Conservation (phyloP, 441 rosid species). For the Gossypium davidsonii region DNA sequence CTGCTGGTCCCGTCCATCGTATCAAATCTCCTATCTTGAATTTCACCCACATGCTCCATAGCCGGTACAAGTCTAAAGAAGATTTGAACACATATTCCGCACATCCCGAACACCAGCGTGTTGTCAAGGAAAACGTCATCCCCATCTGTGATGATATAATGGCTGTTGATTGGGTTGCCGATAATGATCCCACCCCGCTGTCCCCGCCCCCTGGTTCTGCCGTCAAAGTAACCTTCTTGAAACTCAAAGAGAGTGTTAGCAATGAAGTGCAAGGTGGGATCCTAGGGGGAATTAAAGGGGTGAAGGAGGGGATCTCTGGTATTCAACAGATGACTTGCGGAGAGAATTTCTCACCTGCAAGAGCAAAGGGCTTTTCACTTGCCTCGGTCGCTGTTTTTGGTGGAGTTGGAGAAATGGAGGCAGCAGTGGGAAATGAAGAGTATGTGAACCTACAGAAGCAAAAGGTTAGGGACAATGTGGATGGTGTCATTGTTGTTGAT, state of each 20-base stretch:
- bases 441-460: slow-evolving; percentile 40
- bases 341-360: slow-evolving; percentile 71
- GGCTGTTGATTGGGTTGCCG: slow-evolving; percentile 82
- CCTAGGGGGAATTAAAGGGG: slow-evolving; percentile 42
- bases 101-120: slow-evolving; percentile 58
- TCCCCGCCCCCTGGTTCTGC: slow-evolving; percentile 44
- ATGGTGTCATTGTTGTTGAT: slow-evolving; percentile 57
- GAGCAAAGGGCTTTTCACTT: slow-evolving; percentile 74
- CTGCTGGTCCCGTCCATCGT: slow-evolving; percentile 47
- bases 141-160: slow-evolving; percentile 71
- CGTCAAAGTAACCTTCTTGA: slow-evolving; percentile 42
- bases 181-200: slow-evolving; percentile 29
- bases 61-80: slow-evolving; percentile 68
- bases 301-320: slow-evolving; percentile 36
- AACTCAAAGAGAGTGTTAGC: slow-evolving; percentile 40
- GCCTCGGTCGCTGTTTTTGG: slow-evolving; percentile 63
- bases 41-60: slow-evolving; percentile 82
- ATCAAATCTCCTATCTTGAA: slow-evolving; percentile 33
- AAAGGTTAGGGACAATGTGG: slow-evolving; percentile 54
- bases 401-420: slow-evolving; percentile 47
- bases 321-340: slow-evolving; percentile 57
- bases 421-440: slow-evolving; percentile 38
- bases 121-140: slow-evolving; percentile 49
- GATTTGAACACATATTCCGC: slow-evolving; percentile 45
- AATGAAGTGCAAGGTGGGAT: slow-evolving; percentile 47